A percentile compares a stretch with the other conserved stretches of the same genome.
Conservation (phyloP, 371 early-diverging fungal genomes). For the Apophysomyces sp. region DNA sequence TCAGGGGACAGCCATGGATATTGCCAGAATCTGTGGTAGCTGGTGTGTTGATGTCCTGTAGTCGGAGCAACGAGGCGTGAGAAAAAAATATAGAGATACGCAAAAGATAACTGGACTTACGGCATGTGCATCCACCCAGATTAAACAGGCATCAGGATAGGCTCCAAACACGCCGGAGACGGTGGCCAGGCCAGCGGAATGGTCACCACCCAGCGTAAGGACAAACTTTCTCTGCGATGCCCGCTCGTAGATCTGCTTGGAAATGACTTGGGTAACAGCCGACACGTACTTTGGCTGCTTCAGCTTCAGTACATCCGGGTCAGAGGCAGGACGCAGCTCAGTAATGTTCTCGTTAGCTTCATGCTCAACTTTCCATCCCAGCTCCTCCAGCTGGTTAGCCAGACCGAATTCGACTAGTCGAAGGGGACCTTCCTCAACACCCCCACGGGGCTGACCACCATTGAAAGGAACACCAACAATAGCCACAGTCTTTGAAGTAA, state of each 20-base stretch:
- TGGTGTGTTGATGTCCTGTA: conserved; percentile 95
- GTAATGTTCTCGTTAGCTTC: conserved; percentile 66
- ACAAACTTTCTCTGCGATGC: conserved; percentile 78
- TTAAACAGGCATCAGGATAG: conserved; percentile 84
- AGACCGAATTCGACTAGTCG: conserved; percentile 84
- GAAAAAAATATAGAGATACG: too few relatives aligned
- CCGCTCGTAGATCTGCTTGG: conserved; percentile 57
- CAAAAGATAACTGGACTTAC: conserved; percentile 63
- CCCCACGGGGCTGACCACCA: conserved; percentile 80
- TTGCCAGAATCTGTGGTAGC: conserved; percentile 87
- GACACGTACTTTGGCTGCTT: conserved; percentile 88
- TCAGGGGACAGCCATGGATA: conserved; percentile 94
- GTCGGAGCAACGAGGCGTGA: neutral
- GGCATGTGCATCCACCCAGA: conserved; percentile 98
- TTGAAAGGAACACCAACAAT: conserved; percentile 69
- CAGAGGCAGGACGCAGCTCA: conserved; percentile 56
- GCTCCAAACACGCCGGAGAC: conserved; percentile 80
- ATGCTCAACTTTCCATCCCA: conserved; percentile 80
- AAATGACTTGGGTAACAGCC: conserved; percentile 70
- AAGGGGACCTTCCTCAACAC: conserved; percentile 90
- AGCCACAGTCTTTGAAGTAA: conserved; percentile 29
- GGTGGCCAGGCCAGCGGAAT: conserved; percentile 91
- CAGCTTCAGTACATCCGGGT: conserved; percentile 73
- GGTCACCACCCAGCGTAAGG: conserved; percentile 95
- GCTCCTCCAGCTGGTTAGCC: conserved; percentile 73